Conservation (phyloP, 2,329 filamentous ascomycete genomes). For the Epichloe sp. region DNA sequence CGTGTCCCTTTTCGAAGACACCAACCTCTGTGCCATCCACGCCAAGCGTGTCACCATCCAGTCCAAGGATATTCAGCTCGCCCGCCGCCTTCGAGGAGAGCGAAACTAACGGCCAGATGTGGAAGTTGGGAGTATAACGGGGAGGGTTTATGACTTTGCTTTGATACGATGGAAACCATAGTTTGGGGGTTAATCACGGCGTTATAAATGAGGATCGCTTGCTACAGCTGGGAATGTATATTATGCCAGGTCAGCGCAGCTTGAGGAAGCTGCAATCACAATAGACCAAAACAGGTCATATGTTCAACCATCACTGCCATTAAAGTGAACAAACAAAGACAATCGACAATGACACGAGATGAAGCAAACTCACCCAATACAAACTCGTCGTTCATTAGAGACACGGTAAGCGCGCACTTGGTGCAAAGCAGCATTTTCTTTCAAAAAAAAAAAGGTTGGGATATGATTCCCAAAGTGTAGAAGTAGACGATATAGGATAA, state of each 20-base stretch:
- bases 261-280: constrained; percentile 11
- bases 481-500: too few relatives aligned
- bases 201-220: constrained; percentile 30
- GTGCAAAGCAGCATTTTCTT: too few relatives aligned
- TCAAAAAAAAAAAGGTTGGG: too few relatives aligned
- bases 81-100: constrained; percentile 88
- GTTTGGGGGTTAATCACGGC: constrained; percentile 32
- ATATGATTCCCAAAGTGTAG: too few relatives aligned
- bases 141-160: constrained; percentile 28
- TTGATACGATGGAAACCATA: constrained; percentile 24
- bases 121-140: background rate
- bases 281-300: constrained; percentile 4
- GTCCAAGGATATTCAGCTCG: constrained; percentile 93
- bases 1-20: constrained; percentile 95
- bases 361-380: background rate
- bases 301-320: background rate
- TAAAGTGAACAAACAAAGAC: background rate
- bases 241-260: constrained; percentile 20
- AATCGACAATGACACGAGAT: too few relatives aligned
- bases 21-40: constrained; percentile 96
- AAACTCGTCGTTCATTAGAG: too few relatives aligned
- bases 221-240: constrained; percentile 30
- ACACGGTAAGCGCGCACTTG: too few relatives aligned
- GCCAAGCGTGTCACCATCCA: constrained; percentile 99
- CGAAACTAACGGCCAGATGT: constrained; percentile 54